Evolutionary conservation across 108 stramenopile genomes (phyloP), one percentile per base, ranked within the genome.

Genomic region (Mayamaea pseudoterrestris): DNA sequence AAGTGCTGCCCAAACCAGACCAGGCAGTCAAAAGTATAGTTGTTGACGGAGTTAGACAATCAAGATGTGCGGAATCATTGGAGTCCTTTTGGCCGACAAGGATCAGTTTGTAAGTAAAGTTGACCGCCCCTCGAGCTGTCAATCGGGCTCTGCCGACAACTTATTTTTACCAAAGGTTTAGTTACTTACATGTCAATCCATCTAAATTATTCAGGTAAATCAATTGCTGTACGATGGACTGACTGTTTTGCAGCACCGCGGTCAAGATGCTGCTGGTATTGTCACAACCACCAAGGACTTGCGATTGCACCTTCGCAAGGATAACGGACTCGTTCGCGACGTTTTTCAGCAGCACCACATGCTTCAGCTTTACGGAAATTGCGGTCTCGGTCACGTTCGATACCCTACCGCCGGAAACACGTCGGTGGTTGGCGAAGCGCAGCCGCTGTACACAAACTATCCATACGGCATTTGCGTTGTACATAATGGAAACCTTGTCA

Each of bases 211-310:
- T 28, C 58, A 90, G 73, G 90, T 94, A 51, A 91, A 91, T 60
- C 97, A 98, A 69, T 67, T 90, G 63, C 57, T 98, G 42, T 93
- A 95, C 59, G 96, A 97, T 57, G 96, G 93, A 25, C 83, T 99
- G 46, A 97, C 94, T 8, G 90, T 95, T 40, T 84, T 99, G 50
- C 96, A 99, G 56, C 98, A 99, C 68, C 93, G 98, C 20, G 98
- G 98, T 11, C 98, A 99, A 65, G 98, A 99, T 63, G 95, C 96
- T n/a, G 98, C 98, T 21, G 98, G 98, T 14, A 95, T 94, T 40
- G 94, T 84, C 17, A n/a, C n/a, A n/a, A 94, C 92, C 27, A 72
- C 85, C 6, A 81, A 92, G 59, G 68, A 66, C 23, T 58, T 66
- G 5, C 78, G 89, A 32, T 71, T 96, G 35, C 87, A 94, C 61